A percentile compares a stretch with the other conserved stretches of the same genome.
phyloP scores from a whole-genome alignment of 2,329 filamentous ascomycete species.

The Colletotrichum tanaceti region DNA sequence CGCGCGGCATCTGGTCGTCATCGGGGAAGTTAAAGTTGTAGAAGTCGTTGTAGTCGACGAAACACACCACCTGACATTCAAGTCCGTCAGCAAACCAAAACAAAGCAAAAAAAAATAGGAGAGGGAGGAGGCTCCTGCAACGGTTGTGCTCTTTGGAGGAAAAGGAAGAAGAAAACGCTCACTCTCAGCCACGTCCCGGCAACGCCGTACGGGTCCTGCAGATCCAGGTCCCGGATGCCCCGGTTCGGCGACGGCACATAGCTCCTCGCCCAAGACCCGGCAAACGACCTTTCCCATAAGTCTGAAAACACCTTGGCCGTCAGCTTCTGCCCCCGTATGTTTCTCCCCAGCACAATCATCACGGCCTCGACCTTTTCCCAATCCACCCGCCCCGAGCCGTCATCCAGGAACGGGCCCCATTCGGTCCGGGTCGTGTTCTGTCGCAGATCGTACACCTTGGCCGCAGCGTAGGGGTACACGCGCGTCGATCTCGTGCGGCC shows the following conservation, averaged over 20 bases:
- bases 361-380: slow-evolving; percentile 86
- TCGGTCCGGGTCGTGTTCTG: slow-evolving; percentile 70
- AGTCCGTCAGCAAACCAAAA: neutral
- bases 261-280: slow-evolving; percentile 64
- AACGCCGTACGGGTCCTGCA: slow-evolving; percentile 76
- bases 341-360: slow-evolving; percentile 74
- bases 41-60: slow-evolving; percentile 77
- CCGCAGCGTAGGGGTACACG: slow-evolving; percentile 71
- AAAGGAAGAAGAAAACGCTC: slow-evolving; percentile 42
- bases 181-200: slow-evolving; percentile 79
- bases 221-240: slow-evolving; percentile 58
- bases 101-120: no score
- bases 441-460: slow-evolving; percentile 79
- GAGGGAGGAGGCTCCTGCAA: no score
- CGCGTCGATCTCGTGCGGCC: slow-evolving; percentile 51
- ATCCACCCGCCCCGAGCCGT: slow-evolving; percentile 72
- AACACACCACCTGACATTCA: slow-evolving; percentile 55
- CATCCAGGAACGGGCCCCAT: slow-evolving; percentile 79
- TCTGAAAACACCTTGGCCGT: slow-evolving; percentile 60
- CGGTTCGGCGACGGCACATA: slow-evolving; percentile 54
- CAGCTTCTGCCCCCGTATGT: slow-evolving; percentile 64
- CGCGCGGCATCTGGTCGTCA: slow-evolving; percentile 53
- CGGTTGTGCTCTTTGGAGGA: no score
- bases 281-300: slow-evolving; percentile 68
- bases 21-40: slow-evolving; percentile 77